Evolutionary conservation across 2,329 filamentous ascomycete species (phyloP).

Genomic region (Coniochaeta sp.): DNA sequence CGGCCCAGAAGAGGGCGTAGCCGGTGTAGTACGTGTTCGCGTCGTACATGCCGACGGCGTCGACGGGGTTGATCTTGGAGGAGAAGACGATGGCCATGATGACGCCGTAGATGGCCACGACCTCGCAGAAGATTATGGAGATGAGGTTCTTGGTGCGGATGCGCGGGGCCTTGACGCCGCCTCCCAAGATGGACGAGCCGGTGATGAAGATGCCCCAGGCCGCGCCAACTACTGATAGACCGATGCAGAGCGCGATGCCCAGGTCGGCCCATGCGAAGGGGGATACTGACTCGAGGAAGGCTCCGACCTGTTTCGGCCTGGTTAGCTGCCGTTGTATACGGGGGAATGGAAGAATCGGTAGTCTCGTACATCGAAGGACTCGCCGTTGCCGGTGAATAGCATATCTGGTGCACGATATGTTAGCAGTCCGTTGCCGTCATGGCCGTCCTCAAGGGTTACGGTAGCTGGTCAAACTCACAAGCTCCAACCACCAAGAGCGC

Average conservation of each 20-base stretch:
- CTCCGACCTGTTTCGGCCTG: too few relatives aligned
- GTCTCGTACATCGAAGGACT: conserved; percentile 70
- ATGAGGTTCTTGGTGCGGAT: conserved; percentile 99
- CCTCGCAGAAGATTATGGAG: conserved; percentile 99
- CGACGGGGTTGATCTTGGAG: conserved; percentile 67
- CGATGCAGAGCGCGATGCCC: conserved; percentile 91
- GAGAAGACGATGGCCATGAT: conserved; percentile 99
- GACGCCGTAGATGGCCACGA: conserved; percentile 98
- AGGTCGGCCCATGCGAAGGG: conserved; percentile 89
- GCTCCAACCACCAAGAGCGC: conserved; percentile 67
- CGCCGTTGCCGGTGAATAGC: conserved; percentile 95
- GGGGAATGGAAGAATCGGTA: too few relatives aligned
- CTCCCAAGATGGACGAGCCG: conserved; percentile 92
- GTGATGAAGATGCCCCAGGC: conserved; percentile 99
- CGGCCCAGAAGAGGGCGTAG: conserved; percentile 93
- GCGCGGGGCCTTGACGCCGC: conserved; percentile 90
- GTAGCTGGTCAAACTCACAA: conserved; percentile 51
- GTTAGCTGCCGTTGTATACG: too few relatives aligned
- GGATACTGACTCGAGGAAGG: conserved; percentile 88
- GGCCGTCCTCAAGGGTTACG: background rate
- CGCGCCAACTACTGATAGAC: conserved; percentile 90
- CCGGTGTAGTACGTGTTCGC: conserved; percentile 87
- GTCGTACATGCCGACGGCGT: conserved; percentile 60
- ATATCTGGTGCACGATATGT: conserved; percentile 60
- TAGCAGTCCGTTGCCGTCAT: background rate